These are phyloP conservation scores for Tilletia horrida DNA, from an alignment of 1,284 basidiomycete species.

Conservation along the genomic window DNA sequence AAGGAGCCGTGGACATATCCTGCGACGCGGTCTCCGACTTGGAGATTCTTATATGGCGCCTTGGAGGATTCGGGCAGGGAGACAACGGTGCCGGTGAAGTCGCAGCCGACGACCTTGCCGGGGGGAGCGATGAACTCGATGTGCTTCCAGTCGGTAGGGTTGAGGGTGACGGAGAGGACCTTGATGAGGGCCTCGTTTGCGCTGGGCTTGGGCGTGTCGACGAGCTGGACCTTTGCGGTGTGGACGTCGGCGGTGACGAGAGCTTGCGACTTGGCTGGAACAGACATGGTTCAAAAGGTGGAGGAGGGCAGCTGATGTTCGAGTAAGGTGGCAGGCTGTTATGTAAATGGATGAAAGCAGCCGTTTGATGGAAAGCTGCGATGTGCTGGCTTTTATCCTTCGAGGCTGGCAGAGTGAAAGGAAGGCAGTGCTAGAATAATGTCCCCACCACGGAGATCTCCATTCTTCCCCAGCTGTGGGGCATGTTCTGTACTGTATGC, in stretches of 20 bases:
- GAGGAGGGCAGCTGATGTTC: too few relatives aligned
- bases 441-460: too few relatives aligned
- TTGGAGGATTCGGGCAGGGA: slow-evolving; percentile 47
- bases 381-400: too few relatives aligned
- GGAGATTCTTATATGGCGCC: slow-evolving; percentile 40
- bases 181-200: slow-evolving; percentile 38
- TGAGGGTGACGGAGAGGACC: slow-evolving; percentile 40
- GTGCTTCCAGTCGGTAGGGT: slow-evolving; percentile 54
- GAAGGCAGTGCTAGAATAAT: too few relatives aligned
- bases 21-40: slow-evolving; percentile 63
- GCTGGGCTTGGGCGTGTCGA: slow-evolving; percentile 38
- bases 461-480: too few relatives aligned
- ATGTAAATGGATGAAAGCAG: too few relatives aligned
- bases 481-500: too few relatives aligned
- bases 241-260: slow-evolving; percentile 37
- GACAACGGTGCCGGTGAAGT: slow-evolving; percentile 64
- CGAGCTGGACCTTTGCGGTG: slow-evolving; percentile 34
- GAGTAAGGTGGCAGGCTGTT: too few relatives aligned
- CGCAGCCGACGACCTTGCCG: slow-evolving; percentile 61
- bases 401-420: too few relatives aligned
- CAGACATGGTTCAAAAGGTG: slow-evolving; percentile 21
- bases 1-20: slow-evolving; percentile 59
- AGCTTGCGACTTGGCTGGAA: slow-evolving; percentile 36
- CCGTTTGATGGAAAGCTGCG: too few relatives aligned
- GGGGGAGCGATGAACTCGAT: slow-evolving; percentile 54